These are phyloP conservation scores for Solanum hybrid DNA, from an alignment of 305 asterid genomes.

Conservation along the genomic window DNA sequence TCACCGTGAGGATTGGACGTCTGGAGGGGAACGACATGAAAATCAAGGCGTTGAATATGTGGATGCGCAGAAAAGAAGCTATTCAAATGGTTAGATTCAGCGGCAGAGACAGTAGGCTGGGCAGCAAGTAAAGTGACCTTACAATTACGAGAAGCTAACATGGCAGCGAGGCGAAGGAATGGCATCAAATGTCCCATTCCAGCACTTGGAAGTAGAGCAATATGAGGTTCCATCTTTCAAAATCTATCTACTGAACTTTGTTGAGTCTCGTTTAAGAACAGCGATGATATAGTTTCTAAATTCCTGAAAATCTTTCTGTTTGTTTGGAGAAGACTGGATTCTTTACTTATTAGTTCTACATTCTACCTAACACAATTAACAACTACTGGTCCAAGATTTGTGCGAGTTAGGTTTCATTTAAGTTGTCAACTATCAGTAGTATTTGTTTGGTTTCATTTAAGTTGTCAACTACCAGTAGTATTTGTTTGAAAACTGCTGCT, in stretches of 20 bases:
- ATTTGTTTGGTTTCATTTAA: background rate
- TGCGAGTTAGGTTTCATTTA: background rate
- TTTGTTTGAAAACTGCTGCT: background rate
- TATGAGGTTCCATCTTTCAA: background rate
- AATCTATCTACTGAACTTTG: background rate
- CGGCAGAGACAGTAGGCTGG: conserved; percentile 10
- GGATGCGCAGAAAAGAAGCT: conserved; percentile 15
- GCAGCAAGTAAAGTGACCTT: conserved; percentile 24
- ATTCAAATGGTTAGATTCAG: background rate
- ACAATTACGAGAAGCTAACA: conserved; percentile 14
- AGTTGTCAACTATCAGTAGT: background rate
- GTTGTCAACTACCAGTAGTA: background rate
- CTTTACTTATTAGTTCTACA: background rate
- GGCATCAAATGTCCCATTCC: conserved; percentile 23
- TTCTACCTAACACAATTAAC: background rate
- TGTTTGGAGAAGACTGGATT: background rate
- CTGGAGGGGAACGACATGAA: background rate
- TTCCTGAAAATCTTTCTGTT: background rate
- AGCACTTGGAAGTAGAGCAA: background rate
- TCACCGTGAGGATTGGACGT: conserved; percentile 10
- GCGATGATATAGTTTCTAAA: background rate
- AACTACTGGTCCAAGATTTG: background rate
- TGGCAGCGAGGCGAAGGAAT: conserved; percentile 21
- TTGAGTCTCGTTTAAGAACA: background rate
- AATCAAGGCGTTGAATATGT: conserved; percentile 21